Percentiles rank a stretch among this genome's conserved stretches.
Conservation (phyloP, 2,329 filamentous ascomycete species). For the Chrysoporthe deuterocubensis region DNA sequence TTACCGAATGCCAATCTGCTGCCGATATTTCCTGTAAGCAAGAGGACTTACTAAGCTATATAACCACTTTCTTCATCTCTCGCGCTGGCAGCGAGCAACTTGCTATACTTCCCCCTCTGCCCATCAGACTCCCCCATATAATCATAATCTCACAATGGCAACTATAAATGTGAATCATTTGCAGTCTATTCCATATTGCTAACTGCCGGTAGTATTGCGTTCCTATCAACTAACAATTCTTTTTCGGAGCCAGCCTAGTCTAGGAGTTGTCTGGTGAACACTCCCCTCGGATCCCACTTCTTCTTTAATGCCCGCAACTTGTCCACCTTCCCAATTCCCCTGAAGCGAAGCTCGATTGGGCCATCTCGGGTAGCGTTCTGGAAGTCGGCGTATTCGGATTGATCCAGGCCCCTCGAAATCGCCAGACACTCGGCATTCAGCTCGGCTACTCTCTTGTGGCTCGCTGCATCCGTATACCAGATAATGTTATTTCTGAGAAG, state of each 20-base stretch:
- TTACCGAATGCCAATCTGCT: too few relatives aligned
- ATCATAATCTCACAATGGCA: too few relatives aligned
- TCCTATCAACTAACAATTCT: neutral
- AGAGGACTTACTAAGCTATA: too few relatives aligned
- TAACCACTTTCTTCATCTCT: too few relatives aligned
- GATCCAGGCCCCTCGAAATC: slow-evolving; percentile 25
- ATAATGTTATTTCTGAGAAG: slow-evolving; percentile 31
- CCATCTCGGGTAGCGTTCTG: slow-evolving; percentile 29
- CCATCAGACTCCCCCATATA: too few relatives aligned
- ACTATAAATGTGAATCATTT: neutral
- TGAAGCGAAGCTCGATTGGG: slow-evolving; percentile 31
- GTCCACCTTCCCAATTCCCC: slow-evolving; percentile 26
- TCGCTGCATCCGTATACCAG: slow-evolving; percentile 31
- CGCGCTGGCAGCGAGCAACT: too few relatives aligned
- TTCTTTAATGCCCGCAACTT: slow-evolving; percentile 12
- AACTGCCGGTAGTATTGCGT: neutral
- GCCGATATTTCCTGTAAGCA: too few relatives aligned
- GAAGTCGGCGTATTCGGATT: slow-evolving; percentile 27
- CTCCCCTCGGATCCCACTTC: slow-evolving; percentile 34
- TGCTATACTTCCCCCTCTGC: too few relatives aligned
- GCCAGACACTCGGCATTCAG: slow-evolving; percentile 28
- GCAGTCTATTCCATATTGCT: neutral
- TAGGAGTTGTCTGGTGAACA: slow-evolving; percentile 21
- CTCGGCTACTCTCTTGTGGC: slow-evolving; percentile 28
- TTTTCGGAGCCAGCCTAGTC: neutral